Conservation (phyloP, 2,329 filamentous ascomycete genomes). For the Thielaviopsis ethacetica region DNA sequence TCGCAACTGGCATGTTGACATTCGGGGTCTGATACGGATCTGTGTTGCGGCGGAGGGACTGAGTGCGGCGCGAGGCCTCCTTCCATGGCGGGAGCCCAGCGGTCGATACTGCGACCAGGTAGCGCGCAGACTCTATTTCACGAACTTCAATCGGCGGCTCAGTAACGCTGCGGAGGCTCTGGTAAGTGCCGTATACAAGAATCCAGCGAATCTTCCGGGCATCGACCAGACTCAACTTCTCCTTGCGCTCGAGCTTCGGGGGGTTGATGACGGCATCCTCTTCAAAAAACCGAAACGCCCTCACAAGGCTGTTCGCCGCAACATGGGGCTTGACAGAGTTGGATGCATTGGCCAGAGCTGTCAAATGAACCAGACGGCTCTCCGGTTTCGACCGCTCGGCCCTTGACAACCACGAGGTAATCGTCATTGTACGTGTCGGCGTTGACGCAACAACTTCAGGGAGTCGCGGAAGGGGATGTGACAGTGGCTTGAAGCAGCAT, state of each 20-base stretch:
- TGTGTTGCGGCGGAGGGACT: slow-evolving; percentile 14
- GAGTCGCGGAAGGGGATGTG: slow-evolving; percentile 49
- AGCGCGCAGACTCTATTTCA: slow-evolving; percentile 37
- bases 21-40: slow-evolving; percentile 5
- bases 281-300: slow-evolving; percentile 56
- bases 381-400: slow-evolving; percentile 29
- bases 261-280: slow-evolving; percentile 28
- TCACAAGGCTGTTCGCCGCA: slow-evolving; percentile 40
- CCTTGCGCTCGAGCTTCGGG: slow-evolving; percentile 15
- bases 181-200: slow-evolving; percentile 54
- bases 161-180: slow-evolving; percentile 52
- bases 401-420: slow-evolving; percentile 26
- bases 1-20: neutral
- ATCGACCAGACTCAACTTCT: slow-evolving; percentile 32
- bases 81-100: slow-evolving; percentile 31
- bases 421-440: slow-evolving; percentile 17
- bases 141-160: slow-evolving; percentile 44
- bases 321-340: slow-evolving; percentile 25
- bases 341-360: slow-evolving; percentile 34
- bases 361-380: slow-evolving; percentile 31
- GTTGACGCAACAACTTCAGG: slow-evolving; percentile 25
- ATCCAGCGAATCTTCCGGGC: slow-evolving; percentile 68
- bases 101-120: slow-evolving; percentile 33
- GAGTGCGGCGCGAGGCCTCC: slow-evolving; percentile 16
- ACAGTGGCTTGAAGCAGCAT: slow-evolving; percentile 41